Conservation (phyloP, 345 rosid species). For the Eutrema yunnanense region DNA sequence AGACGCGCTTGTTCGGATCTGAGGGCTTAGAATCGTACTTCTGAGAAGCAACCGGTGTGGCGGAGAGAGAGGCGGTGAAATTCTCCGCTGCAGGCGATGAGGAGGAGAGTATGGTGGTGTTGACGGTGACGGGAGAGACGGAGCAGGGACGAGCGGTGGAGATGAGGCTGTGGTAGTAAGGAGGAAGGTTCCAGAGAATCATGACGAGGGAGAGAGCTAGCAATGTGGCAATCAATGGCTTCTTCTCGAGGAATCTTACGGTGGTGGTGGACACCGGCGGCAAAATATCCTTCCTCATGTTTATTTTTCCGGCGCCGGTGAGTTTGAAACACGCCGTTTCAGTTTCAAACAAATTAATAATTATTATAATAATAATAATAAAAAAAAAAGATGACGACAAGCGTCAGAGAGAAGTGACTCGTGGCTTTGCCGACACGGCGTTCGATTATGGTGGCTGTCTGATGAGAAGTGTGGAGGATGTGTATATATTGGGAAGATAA, state of each 20-base stretch:
- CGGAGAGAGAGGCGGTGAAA: conserved; percentile 17
- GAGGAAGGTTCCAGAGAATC: conserved; percentile 75
- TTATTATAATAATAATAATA: too few species aligned
- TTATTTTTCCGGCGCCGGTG: conserved; percentile 8
- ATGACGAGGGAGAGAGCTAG: conserved; percentile 56
- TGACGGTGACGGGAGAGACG: conserved; percentile 13
- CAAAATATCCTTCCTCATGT: conserved; percentile 52
- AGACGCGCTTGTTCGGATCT: conserved; percentile 63
- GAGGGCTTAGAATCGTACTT: conserved; percentile 28
- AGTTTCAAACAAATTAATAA: background rate
- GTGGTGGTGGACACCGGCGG: conserved; percentile 32
- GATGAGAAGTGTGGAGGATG: background rate
- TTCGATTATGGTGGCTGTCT: background rate
- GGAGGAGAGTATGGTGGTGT: conserved; percentile 3
- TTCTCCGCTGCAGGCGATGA: background rate
- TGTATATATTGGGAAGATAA: too few species aligned
- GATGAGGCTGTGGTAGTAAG: conserved; percentile 61
- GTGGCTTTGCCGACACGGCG: conserved; percentile 31
- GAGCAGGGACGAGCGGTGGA: conserved; percentile 41
- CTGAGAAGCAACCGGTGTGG: background rate
- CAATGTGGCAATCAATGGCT: conserved; percentile 57
- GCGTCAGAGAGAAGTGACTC: conserved; percentile 14
- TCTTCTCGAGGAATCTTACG: conserved; percentile 48
- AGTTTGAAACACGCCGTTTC: background rate
- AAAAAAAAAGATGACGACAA: background rate